These are phyloP conservation scores for Hymenoscyphus occultus DNA, from an alignment of 2,329 filamentous ascomycete species.

Conservation along the genomic window DNA sequence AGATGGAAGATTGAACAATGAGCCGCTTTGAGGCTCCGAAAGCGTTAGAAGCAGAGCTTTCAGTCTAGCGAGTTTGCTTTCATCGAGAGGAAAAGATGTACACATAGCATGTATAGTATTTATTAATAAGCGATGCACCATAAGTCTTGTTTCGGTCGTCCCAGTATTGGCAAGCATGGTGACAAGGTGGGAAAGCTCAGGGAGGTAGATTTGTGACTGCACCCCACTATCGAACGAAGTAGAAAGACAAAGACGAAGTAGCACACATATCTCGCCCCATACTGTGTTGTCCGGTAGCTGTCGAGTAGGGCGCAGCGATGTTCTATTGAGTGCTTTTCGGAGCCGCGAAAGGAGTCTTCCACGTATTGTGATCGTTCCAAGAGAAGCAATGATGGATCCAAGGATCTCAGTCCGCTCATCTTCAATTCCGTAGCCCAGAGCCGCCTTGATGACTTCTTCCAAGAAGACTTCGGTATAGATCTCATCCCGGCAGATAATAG, in stretches of 20 bases:
- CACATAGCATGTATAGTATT: slow-evolving; percentile 68
- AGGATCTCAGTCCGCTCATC: slow-evolving; percentile 59
- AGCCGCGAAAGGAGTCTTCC: slow-evolving; percentile 64
- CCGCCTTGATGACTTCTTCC: slow-evolving; percentile 64
- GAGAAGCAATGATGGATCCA: slow-evolving; percentile 59
- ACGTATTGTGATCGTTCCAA: slow-evolving; percentile 63
- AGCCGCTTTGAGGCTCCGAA: slow-evolving; percentile 57
- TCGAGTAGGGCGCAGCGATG: slow-evolving; percentile 63
- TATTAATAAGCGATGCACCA: slow-evolving; percentile 61
- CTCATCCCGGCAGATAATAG: slow-evolving; percentile 61
- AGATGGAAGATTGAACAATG: slow-evolving; percentile 50
- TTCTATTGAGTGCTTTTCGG: slow-evolving; percentile 64
- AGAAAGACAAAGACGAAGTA: slow-evolving; percentile 63
- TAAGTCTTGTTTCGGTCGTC: slow-evolving; percentile 51
- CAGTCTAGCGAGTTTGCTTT: slow-evolving; percentile 45
- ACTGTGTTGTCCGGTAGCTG: slow-evolving; percentile 64
- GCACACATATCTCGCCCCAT: slow-evolving; percentile 66
- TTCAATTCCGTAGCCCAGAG: slow-evolving; percentile 55
- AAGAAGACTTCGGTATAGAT: slow-evolving; percentile 63
- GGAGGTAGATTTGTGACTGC: slow-evolving; percentile 65
- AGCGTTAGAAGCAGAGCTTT: slow-evolving; percentile 55
- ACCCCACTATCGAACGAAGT: slow-evolving; percentile 66
- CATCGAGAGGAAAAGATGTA: slow-evolving; percentile 62
- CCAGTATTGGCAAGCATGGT: slow-evolving; percentile 70
- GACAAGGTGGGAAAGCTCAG: slow-evolving; percentile 67